Evolutionary conservation across 108 stramenopile species (phyloP).

Genomic region (Schizochytrium sp.): DNA sequence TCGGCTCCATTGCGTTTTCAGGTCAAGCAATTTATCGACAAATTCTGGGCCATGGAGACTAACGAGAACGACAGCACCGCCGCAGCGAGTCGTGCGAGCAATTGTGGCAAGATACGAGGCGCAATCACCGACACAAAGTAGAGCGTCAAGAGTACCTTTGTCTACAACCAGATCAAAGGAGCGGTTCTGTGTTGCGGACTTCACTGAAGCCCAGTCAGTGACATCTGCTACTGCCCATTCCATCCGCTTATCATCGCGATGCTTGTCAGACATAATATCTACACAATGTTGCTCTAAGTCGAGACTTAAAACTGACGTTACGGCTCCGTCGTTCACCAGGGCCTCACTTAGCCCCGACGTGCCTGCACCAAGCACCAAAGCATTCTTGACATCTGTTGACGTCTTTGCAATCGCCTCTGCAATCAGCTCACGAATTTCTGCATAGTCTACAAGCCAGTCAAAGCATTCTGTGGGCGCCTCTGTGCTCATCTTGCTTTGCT

Average conservation of each 20-base stretch:
- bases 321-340: background rate
- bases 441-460: slow-evolving; percentile 18
- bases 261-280: background rate
- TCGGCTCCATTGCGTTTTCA: background rate
- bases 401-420: background rate
- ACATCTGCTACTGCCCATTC: slow-evolving; percentile 20
- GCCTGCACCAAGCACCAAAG: slow-evolving; percentile 9
- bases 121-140: slow-evolving; percentile 29
- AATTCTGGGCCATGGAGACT: background rate
- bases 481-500: too few relatives aligned
- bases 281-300: slow-evolving; percentile 18
- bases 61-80: slow-evolving; percentile 2
- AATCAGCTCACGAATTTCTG: background rate
- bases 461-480: background rate
- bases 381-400: background rate
- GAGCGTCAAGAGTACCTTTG: slow-evolving; percentile 47
- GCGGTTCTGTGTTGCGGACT: background rate
- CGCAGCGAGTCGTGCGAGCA: background rate
- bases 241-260: background rate
- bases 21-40: background rate
- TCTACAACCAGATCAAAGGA: slow-evolving; percentile 41
- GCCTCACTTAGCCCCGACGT: slow-evolving; percentile 41
- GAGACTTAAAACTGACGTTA: background rate
- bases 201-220: background rate
- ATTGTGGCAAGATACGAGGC: slow-evolving; percentile 23